A percentile compares a stretch with the other conserved stretches of the same genome.
Conservation (phyloP, 2,329 filamentous ascomycete genomes). For the Sporothrix pseudoabietina region DNA sequence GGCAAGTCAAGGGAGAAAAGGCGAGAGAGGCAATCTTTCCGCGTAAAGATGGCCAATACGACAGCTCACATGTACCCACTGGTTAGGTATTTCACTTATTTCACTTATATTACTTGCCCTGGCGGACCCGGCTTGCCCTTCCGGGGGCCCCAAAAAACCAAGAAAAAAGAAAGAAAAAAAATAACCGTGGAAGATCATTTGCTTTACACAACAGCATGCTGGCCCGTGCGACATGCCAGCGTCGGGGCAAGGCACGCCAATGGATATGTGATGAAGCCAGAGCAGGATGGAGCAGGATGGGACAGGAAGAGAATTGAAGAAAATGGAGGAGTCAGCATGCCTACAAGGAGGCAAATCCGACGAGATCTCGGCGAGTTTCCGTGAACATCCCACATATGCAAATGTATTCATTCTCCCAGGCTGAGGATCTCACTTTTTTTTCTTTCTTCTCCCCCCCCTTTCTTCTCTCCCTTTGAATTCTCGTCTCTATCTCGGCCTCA, state of each 20-base stretch:
- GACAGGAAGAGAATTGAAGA: background rate
- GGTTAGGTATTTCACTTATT: no score
- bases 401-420: background rate
- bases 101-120: no score
- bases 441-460: no score
- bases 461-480: background rate
- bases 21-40: no score
- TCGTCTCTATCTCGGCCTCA: background rate
- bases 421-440: background rate
- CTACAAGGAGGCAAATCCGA: background rate
- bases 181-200: background rate
- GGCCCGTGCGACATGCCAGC: slow-evolving; percentile 8
- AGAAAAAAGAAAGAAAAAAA: background rate
- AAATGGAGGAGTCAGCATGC: background rate
- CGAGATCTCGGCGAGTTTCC: background rate
- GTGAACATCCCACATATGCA: background rate
- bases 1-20: no score
- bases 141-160: background rate
- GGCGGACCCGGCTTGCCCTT: no score
- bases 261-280: background rate
- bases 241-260: slow-evolving; percentile 1
- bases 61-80: no score
- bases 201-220: slow-evolving; percentile 2
- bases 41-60: no score
- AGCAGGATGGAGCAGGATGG: background rate